These are phyloP conservation scores for Mucor racemosus DNA, from an alignment of 371 early-diverging fungal species.

Conservation along the genomic window DNA sequence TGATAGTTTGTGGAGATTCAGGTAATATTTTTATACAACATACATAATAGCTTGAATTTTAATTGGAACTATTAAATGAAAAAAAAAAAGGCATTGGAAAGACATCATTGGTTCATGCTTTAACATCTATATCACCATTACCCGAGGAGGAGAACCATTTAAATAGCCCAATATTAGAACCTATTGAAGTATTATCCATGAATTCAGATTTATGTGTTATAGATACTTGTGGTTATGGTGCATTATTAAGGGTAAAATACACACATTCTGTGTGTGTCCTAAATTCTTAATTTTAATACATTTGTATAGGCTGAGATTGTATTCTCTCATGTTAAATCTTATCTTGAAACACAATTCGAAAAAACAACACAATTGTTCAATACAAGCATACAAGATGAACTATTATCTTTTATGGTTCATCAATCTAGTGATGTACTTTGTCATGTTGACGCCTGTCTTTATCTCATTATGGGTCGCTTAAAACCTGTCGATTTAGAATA, in stretches of 20 bases:
- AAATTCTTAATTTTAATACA: slow-evolving; percentile 1
- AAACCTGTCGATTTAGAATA: slow-evolving; percentile 79
- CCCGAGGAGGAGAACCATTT: slow-evolving; percentile 9
- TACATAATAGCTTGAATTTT: not conserved
- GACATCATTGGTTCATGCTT: slow-evolving; percentile 50
- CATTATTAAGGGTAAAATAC: slow-evolving; percentile 49
- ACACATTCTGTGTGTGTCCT: slow-evolving; percentile 16
- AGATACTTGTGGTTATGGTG: slow-evolving; percentile 68
- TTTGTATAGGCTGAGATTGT: slow-evolving; percentile 36
- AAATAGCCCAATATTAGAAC: slow-evolving; percentile 9
- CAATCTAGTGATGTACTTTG: slow-evolving; percentile 47
- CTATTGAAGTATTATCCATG: slow-evolving; percentile 13
- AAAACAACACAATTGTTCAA: slow-evolving; percentile 36
- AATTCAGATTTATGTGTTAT: slow-evolving; percentile 50
- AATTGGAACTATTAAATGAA: not conserved
- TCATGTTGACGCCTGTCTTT: slow-evolving; percentile 74
- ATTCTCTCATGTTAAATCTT: slow-evolving; percentile 35
- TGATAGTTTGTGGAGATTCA: slow-evolving; percentile 65
- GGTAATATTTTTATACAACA: slow-evolving; percentile 32
- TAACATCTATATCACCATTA: slow-evolving; percentile 33
- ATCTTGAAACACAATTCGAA: slow-evolving; percentile 47
- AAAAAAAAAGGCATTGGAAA: slow-evolving; percentile 52
- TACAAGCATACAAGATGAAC: slow-evolving; percentile 28
- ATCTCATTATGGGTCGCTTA: slow-evolving; percentile 65
- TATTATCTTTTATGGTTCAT: slow-evolving; percentile 13